Percentiles rank a stretch among this genome's conserved stretches.
These are phyloP conservation scores for Axilococcus clingmanii DNA, from an alignment of 139 green algal genomes.

Conservation along the genomic window DNA sequence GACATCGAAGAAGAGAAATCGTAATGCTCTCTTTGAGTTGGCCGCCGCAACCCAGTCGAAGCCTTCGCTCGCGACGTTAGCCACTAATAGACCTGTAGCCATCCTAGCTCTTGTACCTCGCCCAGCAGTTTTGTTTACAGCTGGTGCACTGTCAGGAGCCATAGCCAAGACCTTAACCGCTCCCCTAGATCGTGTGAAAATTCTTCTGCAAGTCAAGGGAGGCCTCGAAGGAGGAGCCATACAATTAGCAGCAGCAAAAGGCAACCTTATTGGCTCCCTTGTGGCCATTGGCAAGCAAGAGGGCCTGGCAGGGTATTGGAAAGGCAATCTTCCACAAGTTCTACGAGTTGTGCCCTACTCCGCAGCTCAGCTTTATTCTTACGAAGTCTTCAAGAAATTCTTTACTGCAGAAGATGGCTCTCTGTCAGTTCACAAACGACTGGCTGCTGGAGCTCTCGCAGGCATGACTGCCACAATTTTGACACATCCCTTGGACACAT, in stretches of 20 bases:
- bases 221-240: slow-evolving; percentile 40
- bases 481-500: slow-evolving; percentile 73
- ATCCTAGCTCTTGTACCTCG: slow-evolving; percentile 40
- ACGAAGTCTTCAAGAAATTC: slow-evolving; percentile 58
- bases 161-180: slow-evolving; percentile 72
- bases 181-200: slow-evolving; percentile 73
- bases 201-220: slow-evolving; percentile 51
- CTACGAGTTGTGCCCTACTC: slow-evolving; percentile 67
- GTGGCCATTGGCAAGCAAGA: slow-evolving; percentile 62
- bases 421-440: slow-evolving; percentile 45
- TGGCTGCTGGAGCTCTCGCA: slow-evolving; percentile 55
- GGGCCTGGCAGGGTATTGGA: slow-evolving; percentile 72
- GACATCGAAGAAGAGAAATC: neutral
- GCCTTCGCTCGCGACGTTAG: neutral
- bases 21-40: neutral
- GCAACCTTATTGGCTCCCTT: slow-evolving; percentile 47
- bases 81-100: slow-evolving; percentile 17
- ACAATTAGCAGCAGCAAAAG: slow-evolving; percentile 32
- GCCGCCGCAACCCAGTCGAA: neutral
- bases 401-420: slow-evolving; percentile 29
- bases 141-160: slow-evolving; percentile 64
- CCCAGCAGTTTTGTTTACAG: slow-evolving; percentile 51
- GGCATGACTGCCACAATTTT: slow-evolving; percentile 63
- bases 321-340: slow-evolving; percentile 73
- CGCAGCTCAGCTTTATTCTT: slow-evolving; percentile 54